A percentile compares a stretch with the other conserved stretches of the same genome.
Evolutionary conservation across 2,329 filamentous ascomycete genomes (phyloP).

Genomic region (Cadophora luteo-olivacea): DNA sequence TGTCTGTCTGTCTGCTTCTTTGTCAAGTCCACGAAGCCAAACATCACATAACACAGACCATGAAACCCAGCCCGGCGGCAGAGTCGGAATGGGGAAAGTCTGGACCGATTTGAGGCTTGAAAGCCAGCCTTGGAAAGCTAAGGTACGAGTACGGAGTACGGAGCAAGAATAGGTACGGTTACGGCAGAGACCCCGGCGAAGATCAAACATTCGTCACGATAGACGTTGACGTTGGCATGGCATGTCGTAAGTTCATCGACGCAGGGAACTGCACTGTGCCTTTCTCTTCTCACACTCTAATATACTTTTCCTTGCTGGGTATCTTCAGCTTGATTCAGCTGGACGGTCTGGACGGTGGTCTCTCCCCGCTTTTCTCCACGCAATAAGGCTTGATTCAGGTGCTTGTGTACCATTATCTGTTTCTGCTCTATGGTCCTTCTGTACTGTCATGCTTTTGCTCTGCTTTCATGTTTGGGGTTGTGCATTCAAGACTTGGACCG

Average conservation of each 20-base stretch:
- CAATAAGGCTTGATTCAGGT: conserved; percentile 5
- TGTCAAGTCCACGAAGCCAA: not conserved
- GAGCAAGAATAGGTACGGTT: not conserved
- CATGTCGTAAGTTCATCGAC: not conserved
- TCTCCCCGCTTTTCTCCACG: not conserved
- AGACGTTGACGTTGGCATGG: not conserved
- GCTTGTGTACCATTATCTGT: not conserved
- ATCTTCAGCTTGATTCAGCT: conserved; percentile 13
- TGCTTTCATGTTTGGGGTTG: not conserved
- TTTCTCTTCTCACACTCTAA: not conserved
- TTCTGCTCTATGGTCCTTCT: not conserved
- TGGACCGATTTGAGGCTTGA: conserved; percentile 4
- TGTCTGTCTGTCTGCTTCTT: not conserved
- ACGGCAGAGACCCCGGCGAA: not conserved
- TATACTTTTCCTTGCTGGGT: conserved; percentile 1
- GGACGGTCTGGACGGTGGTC: not conserved
- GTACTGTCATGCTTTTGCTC: not conserved
- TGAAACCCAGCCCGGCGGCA: not conserved
- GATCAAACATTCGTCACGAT: conserved; percentile 4
- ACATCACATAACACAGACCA: not conserved
- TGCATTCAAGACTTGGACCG: not conserved
- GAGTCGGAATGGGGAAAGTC: conserved; percentile 5
- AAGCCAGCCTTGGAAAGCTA: not conserved
- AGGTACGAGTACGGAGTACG: not conserved
- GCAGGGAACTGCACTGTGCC: not conserved